Evolutionary conservation across 2,329 filamentous ascomycete species (phyloP).

Genomic region (Epichloe baconii): DNA sequence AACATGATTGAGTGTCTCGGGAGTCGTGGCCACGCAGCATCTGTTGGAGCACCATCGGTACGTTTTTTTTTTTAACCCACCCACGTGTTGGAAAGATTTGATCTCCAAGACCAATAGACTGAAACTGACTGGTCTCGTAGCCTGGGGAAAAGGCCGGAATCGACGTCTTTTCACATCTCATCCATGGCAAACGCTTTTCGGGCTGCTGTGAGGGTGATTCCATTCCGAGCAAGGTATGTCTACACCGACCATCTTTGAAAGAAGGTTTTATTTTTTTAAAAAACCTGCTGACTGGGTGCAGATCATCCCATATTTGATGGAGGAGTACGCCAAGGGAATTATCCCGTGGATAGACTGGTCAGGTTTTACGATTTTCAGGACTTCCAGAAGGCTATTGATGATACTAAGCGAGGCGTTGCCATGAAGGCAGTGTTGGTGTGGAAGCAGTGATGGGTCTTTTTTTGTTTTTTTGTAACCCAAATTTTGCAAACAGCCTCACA

Average conservation of each 20-base stretch:
- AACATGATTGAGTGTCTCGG: conserved; percentile 33
- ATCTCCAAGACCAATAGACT: too few relatives aligned
- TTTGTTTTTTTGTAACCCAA: too few relatives aligned
- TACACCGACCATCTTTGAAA: background rate
- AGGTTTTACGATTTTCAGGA: conserved; percentile 1
- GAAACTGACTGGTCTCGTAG: background rate
- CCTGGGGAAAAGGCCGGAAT: background rate
- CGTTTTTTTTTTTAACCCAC: background rate
- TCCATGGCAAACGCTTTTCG: background rate
- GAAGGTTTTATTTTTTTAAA: too few relatives aligned
- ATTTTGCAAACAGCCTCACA: too few relatives aligned
- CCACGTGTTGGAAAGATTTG: too few relatives aligned
- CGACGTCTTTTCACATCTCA: background rate
- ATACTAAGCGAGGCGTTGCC: conserved; percentile 18
- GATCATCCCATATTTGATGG: conserved; percentile 1
- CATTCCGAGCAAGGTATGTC: conserved; percentile 1
- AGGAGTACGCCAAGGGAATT: background rate
- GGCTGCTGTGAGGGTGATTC: conserved; percentile 2
- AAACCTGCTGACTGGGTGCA: background rate
- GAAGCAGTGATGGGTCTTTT: background rate
- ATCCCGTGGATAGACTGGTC: background rate
- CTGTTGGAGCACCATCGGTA: background rate
- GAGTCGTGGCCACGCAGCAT: conserved; percentile 1
- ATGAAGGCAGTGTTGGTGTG: conserved; percentile 9
- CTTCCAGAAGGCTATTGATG: background rate